Percentiles rank a stretch among this genome's conserved stretches.
Evolutionary conservation across 2,329 filamentous ascomycete genomes (phyloP).

Genomic region (Paecilomyces niveus): DNA sequence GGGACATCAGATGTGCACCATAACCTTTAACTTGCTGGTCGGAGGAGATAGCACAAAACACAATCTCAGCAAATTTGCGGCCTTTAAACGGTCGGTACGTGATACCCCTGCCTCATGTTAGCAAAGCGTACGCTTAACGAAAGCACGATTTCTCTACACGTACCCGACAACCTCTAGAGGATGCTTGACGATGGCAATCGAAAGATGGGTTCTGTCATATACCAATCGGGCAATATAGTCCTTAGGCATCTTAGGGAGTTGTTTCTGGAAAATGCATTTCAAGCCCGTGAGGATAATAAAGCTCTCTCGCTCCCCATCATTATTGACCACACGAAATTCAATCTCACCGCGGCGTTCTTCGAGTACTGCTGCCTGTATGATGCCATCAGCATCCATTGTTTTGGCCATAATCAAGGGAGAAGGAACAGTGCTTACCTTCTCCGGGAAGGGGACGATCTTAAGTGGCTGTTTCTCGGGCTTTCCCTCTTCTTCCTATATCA

Average conservation of each 20-base stretch:
- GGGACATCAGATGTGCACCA: constrained; percentile 94
- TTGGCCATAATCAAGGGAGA: background rate
- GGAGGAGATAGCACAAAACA: constrained; percentile 95
- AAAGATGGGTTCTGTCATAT: constrained; percentile 92
- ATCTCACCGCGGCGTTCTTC: constrained; percentile 94
- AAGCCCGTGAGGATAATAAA: constrained; percentile 91
- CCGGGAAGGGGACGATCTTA: constrained; percentile 75
- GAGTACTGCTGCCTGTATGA: constrained; percentile 66
- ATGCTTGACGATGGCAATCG: constrained; percentile 95
- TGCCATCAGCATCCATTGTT: constrained; percentile 15
- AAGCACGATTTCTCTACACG: constrained; percentile 7
- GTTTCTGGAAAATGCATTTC: constrained; percentile 98
- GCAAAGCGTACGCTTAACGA: constrained; percentile 1
- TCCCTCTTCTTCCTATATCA: constrained; percentile 32
- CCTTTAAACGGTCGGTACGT: constrained; percentile 92
- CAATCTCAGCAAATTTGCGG: constrained; percentile 92
- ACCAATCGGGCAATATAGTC: constrained; percentile 97
- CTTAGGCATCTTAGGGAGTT: constrained; percentile 98
- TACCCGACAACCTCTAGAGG: constrained; percentile 81
- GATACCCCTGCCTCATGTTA: constrained; percentile 61
- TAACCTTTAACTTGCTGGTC: constrained; percentile 99
- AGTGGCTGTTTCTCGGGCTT: constrained; percentile 43
- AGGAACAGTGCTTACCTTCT: constrained; percentile 56
- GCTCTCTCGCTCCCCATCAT: constrained; percentile 80
- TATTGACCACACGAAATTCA: constrained; percentile 96